A percentile compares a stretch with the other conserved stretches of the same genome.
Conservation (phyloP, 202 grass and related monocot species). For the Panicum virgatum region DNA sequence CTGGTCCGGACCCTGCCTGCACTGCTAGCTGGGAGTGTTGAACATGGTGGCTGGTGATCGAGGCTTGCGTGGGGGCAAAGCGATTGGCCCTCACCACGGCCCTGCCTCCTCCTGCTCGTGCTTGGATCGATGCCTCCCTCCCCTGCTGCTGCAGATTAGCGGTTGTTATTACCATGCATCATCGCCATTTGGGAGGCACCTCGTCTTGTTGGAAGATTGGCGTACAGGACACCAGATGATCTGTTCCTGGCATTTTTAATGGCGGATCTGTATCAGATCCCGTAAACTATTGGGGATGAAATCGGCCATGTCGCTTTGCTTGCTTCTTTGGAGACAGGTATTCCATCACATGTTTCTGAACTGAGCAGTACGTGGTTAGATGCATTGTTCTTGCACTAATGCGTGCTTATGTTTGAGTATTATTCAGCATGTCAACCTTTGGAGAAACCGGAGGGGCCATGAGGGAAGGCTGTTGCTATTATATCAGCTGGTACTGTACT, state of each 20-base stretch:
- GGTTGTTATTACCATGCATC: slow-evolving; percentile 35
- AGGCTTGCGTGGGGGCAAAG: slow-evolving; percentile 40
- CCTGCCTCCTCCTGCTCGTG: not conserved
- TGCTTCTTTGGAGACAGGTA: slow-evolving; percentile 58
- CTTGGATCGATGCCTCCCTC: slow-evolving; percentile 10
- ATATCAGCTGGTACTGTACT: slow-evolving; percentile 15
- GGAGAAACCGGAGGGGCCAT: slow-evolving; percentile 51
- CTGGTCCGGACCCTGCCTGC: slow-evolving; percentile 19
- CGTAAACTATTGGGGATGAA: slow-evolving; percentile 45
- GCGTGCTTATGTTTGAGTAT: slow-evolving; percentile 35
- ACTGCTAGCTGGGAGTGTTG: slow-evolving; percentile 1
- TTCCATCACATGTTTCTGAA: slow-evolving; percentile 49
- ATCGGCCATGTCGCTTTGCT: slow-evolving; percentile 53
- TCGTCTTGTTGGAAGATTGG: slow-evolving; percentile 41
- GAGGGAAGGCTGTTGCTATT: not conserved
- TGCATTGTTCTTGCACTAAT: slow-evolving; percentile 47
- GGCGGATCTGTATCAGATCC: slow-evolving; percentile 52
- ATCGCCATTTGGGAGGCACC: slow-evolving; percentile 48
- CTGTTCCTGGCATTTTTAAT: slow-evolving; percentile 34
- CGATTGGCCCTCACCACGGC: slow-evolving; percentile 21
- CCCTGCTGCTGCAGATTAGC: slow-evolving; percentile 14
- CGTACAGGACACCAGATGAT: slow-evolving; percentile 33
- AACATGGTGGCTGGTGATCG: not conserved
- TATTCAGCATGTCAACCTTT: slow-evolving; percentile 55
- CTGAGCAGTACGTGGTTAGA: slow-evolving; percentile 38